Evolutionary conservation across 164 flowering plant species (phyloP), one percentile per base, ranked within the genome.

Genomic region (Vitis rotundifolia): DNA sequence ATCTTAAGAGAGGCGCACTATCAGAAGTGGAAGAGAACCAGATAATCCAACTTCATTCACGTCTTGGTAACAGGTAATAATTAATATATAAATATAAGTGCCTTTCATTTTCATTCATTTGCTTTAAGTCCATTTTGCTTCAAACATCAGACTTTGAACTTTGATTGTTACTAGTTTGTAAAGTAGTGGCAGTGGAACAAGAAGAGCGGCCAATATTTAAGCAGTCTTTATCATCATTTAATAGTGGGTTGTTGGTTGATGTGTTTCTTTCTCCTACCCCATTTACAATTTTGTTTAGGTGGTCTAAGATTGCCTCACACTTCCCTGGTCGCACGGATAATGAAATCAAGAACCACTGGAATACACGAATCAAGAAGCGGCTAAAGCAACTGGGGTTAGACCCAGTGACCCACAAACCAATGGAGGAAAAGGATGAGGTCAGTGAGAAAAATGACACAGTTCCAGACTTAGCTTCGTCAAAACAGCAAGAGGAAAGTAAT

Each of bases 341-440:
- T 60, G 94, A 90, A 75, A 90, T 90, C 74, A 90, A 90, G 79
- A 90, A 90, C 76, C 89, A 90, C 55, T 88, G 94, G 94, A 90
- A 90, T 54, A 88, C 92, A 10, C 53, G 83, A 72, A 88, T 90
- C 75, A 90, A 90, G 86, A 90, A 87, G 79, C 77, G 78, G 65
- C 61, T 90, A 12, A 86, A 78, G 75, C 80, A 59, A 2, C 83
- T 78, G 55, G 92, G 92, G 1, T 1, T 87, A 64, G 95, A 88
- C 79, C 89, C 92, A 44, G 65, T 72, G 63, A 85, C 91, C 11
- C 91, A 87, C 77, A 80, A 77, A 31, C 86, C 88, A 18, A 74
- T 81, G 63, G 70, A 76, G 56, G 60, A 74, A 11, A 65, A 56
- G 11, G 73, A 68, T 57, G 62, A 68, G 64, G 59, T 16, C 28